These are phyloP conservation scores for Leccinum insolens DNA, from an alignment of 1,284 basidiomycete species.

Conservation along the genomic window DNA sequence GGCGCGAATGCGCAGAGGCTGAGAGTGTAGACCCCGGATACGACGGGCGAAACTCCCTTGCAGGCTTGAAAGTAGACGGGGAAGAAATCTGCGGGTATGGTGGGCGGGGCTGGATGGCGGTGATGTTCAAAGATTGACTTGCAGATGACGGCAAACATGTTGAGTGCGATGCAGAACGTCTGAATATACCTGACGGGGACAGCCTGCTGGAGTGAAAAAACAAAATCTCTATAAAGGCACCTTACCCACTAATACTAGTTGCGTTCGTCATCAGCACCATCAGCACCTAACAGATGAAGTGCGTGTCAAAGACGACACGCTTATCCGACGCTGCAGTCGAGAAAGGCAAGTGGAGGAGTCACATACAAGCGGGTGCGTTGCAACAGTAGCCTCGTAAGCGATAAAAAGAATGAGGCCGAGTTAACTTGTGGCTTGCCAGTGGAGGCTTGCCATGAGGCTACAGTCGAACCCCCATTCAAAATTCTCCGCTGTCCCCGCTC, in stretches of 20 bases:
- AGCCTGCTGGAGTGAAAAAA: background rate
- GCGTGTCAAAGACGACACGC: no score
- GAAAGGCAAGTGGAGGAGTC: background rate
- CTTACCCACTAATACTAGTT: conserved; percentile 20
- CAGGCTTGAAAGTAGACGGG: conserved; percentile 27
- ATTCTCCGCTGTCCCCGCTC: no score
- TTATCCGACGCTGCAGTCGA: conserved; percentile 3
- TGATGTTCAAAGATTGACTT: background rate
- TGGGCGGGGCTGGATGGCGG: background rate
- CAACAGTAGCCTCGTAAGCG: conserved; percentile 17
- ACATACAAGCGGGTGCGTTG: conserved; percentile 20
- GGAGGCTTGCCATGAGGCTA: no score
- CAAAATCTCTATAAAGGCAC: background rate
- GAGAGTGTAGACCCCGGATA: conserved; percentile 23
- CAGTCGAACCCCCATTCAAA: no score
- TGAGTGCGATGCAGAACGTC: conserved; percentile 19
- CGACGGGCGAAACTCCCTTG: conserved; percentile 11
- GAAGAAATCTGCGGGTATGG: conserved; percentile 16
- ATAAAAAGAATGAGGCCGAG: no score
- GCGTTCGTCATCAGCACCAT: conserved; percentile 20
- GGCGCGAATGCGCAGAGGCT: conserved; percentile 17
- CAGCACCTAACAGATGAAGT: conserved; percentile 13
- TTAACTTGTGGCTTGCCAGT: no score
- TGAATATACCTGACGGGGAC: conserved; percentile 19
- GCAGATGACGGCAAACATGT: conserved; percentile 15